Percentiles rank a stretch among this genome's conserved stretches.
Evolutionary conservation across 140 eudicot genomes (phyloP).

Genomic region (Bidens hawaiensis): DNA sequence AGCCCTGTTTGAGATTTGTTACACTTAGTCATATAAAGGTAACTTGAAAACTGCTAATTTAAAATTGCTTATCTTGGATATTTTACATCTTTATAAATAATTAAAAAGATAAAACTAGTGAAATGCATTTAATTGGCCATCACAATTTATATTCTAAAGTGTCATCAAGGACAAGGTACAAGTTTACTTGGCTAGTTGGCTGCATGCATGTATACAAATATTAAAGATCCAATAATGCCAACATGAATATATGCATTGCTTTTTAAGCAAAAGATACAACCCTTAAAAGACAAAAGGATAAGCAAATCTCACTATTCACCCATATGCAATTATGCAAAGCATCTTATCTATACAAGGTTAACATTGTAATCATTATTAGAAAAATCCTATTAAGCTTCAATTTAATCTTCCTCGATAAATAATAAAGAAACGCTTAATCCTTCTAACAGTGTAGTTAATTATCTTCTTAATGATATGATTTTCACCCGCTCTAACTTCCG

Average conservation of each 20-base stretch:
- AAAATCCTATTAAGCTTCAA: neutral
- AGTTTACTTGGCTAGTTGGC: slow-evolving; percentile 20
- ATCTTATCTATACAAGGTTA: neutral
- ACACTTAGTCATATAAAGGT: neutral
- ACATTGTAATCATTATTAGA: neutral
- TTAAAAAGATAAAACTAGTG: too few species aligned
- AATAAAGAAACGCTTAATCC: neutral
- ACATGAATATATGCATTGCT: slow-evolving; percentile 33
- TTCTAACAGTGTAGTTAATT: neutral
- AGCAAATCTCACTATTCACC: slow-evolving; percentile 21
- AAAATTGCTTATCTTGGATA: too few species aligned
- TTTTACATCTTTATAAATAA: too few species aligned
- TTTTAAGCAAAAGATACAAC: slow-evolving; percentile 26
- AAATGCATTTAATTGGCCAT: slow-evolving; percentile 14
- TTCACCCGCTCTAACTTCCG: neutral
- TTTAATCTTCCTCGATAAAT: neutral
- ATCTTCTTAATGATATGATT: neutral
- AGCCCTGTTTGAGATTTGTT: too few species aligned
- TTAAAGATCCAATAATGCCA: slow-evolving; percentile 22
- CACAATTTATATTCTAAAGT: slow-evolving; percentile 8
- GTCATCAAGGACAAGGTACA: slow-evolving; percentile 32
- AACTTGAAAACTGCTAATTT: neutral
- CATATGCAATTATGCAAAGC: slow-evolving; percentile 13
- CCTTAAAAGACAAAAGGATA: slow-evolving; percentile 12
- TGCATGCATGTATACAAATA: slow-evolving; percentile 17